Conservation (phyloP, 108 stramenopile genomes). For the Cyclostephanos tholiformis region DNA sequence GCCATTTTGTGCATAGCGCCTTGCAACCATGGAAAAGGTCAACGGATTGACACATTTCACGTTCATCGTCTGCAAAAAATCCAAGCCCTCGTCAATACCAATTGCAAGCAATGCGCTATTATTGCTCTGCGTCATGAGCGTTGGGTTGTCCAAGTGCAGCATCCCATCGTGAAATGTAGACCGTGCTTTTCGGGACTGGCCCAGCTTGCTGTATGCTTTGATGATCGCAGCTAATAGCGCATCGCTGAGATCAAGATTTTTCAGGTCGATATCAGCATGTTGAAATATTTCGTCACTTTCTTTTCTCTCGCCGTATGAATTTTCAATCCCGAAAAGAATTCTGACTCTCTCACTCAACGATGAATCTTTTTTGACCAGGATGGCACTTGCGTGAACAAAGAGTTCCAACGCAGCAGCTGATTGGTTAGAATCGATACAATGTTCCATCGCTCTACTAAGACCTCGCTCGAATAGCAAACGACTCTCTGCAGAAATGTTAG, state of each 20-base stretch:
- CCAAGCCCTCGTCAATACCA: constrained; percentile 28
- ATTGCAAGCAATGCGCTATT: constrained; percentile 22
- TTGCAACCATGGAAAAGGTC: constrained; percentile 45
- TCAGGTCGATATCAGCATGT: constrained; percentile 14
- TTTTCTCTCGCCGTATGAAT: constrained; percentile 5
- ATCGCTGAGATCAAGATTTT: constrained; percentile 16
- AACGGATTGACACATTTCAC: constrained; percentile 24
- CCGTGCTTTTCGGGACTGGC: constrained; percentile 28
- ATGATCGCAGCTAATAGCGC: constrained; percentile 37
- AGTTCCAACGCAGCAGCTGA: constrained; percentile 40
- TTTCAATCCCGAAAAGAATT: constrained; percentile 20
- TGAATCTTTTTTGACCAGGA: constrained; percentile 7
- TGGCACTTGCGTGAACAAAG: constrained; percentile 21
- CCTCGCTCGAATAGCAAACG: constrained; percentile 39
- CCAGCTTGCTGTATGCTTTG: constrained; percentile 20
- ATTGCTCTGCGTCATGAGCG: constrained; percentile 29
- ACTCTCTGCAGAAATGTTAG: constrained; percentile 7
- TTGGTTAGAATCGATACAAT: constrained; percentile 39
- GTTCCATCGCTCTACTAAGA: constrained; percentile 36
- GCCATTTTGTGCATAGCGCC: constrained; percentile 29
- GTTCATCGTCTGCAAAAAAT: constrained; percentile 27
- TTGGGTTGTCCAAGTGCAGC: background rate
- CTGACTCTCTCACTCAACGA: constrained; percentile 24
- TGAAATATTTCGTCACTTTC: constrained; percentile 16
- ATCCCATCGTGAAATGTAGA: constrained; percentile 12